phyloP scores from a whole-genome alignment of 441 rosid genomes.

The Erodium trifolium region DNA sequence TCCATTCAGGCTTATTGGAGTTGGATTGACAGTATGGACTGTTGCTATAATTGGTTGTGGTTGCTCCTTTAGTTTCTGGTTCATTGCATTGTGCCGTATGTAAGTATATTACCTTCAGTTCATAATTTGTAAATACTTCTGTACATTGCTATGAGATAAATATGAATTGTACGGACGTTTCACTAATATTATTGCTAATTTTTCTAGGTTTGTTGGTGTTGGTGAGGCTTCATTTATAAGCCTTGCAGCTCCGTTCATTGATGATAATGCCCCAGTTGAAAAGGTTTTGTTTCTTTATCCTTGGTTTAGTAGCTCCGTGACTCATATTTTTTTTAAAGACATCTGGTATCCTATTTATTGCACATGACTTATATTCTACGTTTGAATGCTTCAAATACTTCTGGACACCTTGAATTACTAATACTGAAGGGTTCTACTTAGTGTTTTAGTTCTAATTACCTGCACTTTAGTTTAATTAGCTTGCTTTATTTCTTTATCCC shows the following conservation, averaged over 20 bases:
- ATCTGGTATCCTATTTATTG: neutral
- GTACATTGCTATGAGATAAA: constrained; percentile 8
- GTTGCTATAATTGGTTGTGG: constrained; percentile 74
- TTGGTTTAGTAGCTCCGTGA: neutral
- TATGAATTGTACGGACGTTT: neutral
- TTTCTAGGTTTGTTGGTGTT: constrained; percentile 82
- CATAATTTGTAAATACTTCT: constrained; percentile 5
- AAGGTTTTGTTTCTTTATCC: constrained; percentile 41
- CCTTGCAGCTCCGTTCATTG: constrained; percentile 95
- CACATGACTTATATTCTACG: neutral
- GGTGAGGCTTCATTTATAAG: constrained; percentile 99
- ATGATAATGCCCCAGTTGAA: constrained; percentile 78
- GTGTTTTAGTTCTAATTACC: neutral
- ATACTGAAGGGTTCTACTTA: neutral
- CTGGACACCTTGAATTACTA: neutral
- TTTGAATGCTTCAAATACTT: neutral
- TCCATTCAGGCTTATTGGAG: constrained; percentile 92
- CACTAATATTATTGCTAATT: no score
- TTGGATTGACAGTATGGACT: constrained; percentile 89
- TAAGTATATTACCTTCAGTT: constrained; percentile 27
- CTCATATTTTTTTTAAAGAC: neutral
- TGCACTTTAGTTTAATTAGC: neutral
- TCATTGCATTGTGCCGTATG: constrained; percentile 82
- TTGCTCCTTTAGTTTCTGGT: constrained; percentile 76
- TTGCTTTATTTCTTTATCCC: neutral